Conservation (phyloP, 192 early-diverging fungal species). For the Coemansia brasiliensis region DNA sequence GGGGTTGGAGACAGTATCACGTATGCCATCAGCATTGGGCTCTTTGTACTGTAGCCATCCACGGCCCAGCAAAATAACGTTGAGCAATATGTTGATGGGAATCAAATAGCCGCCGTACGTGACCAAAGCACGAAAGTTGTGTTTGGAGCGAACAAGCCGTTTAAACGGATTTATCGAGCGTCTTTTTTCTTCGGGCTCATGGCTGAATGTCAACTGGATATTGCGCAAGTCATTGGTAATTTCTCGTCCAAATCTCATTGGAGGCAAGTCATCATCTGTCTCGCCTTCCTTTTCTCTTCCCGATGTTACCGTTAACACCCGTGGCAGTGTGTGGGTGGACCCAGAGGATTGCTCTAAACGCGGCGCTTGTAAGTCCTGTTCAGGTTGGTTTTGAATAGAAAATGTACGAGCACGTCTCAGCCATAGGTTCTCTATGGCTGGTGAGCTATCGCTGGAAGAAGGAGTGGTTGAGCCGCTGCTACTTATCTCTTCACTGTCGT, state of each 20-base stretch:
- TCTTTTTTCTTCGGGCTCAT: conserved; percentile 4
- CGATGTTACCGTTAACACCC: conserved; percentile 25
- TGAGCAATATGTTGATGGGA: conserved; percentile 53
- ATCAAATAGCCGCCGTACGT: conserved; percentile 52
- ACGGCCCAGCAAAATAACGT: conserved; percentile 48
- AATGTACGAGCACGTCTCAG: conserved; percentile 35
- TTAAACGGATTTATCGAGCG: conserved; percentile 27
- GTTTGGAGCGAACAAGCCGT: conserved; percentile 40
- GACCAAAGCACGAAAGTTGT: conserved; percentile 55
- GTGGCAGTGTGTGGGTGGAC: conserved; percentile 23
- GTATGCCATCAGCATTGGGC: conserved; percentile 10
- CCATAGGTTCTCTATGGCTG: conserved; percentile 24
- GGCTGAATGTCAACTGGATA: conserved; percentile 47
- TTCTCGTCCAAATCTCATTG: conserved; percentile 35
- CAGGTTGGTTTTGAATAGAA: conserved; percentile 6
- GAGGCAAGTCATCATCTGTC: conserved; percentile 35
- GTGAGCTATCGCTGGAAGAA: conserved; percentile 5
- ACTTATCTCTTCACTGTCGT: conserved; percentile 7
- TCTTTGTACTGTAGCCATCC: conserved; percentile 44
- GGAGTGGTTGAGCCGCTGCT: conserved; percentile 1
- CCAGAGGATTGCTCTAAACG: conserved; percentile 4
- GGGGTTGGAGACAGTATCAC: conserved; percentile 34
- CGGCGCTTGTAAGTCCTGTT: not conserved
- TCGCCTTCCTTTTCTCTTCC: conserved; percentile 27
- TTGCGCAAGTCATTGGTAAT: conserved; percentile 48